Evolutionary conservation across 2,329 filamentous ascomycete species (phyloP), one percentile per base, ranked within the genome.

Genomic region (Davidsoniella eucalypti): DNA sequence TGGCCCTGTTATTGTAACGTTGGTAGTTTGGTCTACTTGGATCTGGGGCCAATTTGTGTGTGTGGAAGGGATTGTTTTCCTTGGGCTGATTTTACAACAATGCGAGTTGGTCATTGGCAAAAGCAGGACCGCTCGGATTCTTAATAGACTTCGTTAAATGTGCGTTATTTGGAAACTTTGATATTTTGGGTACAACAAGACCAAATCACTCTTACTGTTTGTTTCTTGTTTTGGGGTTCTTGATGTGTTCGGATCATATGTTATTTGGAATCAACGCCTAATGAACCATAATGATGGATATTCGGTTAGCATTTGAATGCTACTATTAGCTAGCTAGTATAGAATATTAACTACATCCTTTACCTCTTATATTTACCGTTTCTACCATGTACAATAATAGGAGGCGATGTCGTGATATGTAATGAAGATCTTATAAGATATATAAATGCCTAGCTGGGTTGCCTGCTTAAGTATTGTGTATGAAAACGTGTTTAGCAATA

Each of bases 101-200:
- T 47, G 40, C 12, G 26, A 26, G 40, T 41, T 44, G 23, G 21
- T 26, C 21, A 23, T 44, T 16, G 42, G 29, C 23, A 44, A 44
- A 23, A 26, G 42, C 42, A 44, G 42, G 42, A 2, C 29, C 8
- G 25, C 17, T 33, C 23, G n/a, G 26, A 16, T 21, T 49, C 18
- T 37, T 49, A 33, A 33, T 33, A 33, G 29, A 33, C 12, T 44
- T 44, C 42, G 42, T 26, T 44, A n/a, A 23, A 23, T 44, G 42
- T 44, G 42, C 42, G 29, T 23, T 44, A 25, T 26, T 44, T 9
- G 29, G 12, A 44, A 23, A 9, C 12, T 33, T 33, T 33, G 29
- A 33, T 33, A 33, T 33, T 16, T 49, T 49, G 47, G 50, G 50
- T 47, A 52, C 40, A 47, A 52, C 50, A 52, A 52, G 50, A 52